Evolutionary conservation across 352 stramenopile genomes (phyloP), one percentile per base, ranked within the genome.

Genomic region (Phytophthora sansomeana): DNA sequence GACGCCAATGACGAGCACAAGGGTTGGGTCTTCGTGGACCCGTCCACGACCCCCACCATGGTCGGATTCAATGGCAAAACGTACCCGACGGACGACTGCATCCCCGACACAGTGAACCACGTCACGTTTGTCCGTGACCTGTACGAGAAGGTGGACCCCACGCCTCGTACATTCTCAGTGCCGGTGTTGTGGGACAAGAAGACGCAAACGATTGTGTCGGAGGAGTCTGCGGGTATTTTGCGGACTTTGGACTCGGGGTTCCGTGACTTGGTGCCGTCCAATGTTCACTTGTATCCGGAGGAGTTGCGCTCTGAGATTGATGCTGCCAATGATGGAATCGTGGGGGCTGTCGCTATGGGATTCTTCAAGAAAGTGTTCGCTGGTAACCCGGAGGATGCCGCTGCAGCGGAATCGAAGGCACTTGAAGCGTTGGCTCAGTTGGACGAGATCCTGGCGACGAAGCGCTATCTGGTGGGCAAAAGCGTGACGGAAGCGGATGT

Each of bases 161-260:
- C 57, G 5, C 38, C 58, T 8, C 53, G 58, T 5, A 69, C 35
- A 0, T 75, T 69, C 47, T 77, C 86, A n/a, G 86, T 89, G 5
- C 89, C 89, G 1, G 53, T 97, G 4, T 58, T 96, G 26, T 77
- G 92, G 48, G 85, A 96, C 80, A 77, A 81, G 46, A 83, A 90
- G 75, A 78, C 58, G 29, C 47, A 76, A 11, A 80, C 72, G 7
- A 97, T 97, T 52, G 83, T 97, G 9, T 91, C 75, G 29, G 95
- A 96, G 67, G 86, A 96, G 67, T 92, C 78, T n/a, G 77, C 72
- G 28, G 64, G n/a, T n/a, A n/a, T n/a, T n/a, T n/a, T n/a, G n/a
- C n/a, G n/a, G n/a, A n/a, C n/a, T n/a, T n/a, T n/a, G n/a, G n/a
- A n/a, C n/a, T n/a, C n/a, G n/a, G n/a, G n/a, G n/a, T n/a, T n/a